A percentile compares a stretch with the other conserved stretches of the same genome.
phyloP scores from a whole-genome alignment of 2,329 filamentous ascomycete genomes.

The Cladophialophora bantiana region DNA sequence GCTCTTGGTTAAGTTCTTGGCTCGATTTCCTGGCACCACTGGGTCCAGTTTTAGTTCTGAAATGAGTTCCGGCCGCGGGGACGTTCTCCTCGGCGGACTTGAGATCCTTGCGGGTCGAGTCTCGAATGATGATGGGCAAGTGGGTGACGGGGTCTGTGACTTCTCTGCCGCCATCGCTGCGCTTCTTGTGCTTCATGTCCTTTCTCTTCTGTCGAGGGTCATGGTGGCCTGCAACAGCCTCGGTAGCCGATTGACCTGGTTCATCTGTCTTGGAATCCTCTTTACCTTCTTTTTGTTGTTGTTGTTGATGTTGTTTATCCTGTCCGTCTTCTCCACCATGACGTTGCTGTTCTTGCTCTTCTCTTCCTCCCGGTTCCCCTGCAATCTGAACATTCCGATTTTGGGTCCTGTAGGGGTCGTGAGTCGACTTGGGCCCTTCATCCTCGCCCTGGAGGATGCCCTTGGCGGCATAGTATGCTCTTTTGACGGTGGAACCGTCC shows the following conservation, averaged over 20 bases:
- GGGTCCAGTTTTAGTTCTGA: conserved; percentile 54
- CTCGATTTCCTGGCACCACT: conserved; percentile 54
- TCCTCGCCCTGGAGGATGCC: conserved; percentile 37
- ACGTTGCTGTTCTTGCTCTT: conserved; percentile 9
- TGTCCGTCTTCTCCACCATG: conserved; percentile 5
- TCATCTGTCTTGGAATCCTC: conserved; percentile 16
- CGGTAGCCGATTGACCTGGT: conserved; percentile 35
- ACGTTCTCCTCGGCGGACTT: conserved; percentile 56
- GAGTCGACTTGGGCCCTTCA: conserved; percentile 13
- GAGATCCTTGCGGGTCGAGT: conserved; percentile 70
- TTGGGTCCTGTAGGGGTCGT: conserved; percentile 36
- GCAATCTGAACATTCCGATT: conserved; percentile 32
- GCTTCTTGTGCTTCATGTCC: conserved; percentile 56
- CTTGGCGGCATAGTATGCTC: conserved; percentile 39
- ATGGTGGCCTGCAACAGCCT: conserved; percentile 34
- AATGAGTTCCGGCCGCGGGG: conserved; percentile 49
- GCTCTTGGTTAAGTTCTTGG: conserved; percentile 53
- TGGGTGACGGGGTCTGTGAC: conserved; percentile 78
- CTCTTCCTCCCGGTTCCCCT: conserved; percentile 1
- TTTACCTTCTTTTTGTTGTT: conserved; percentile 10
- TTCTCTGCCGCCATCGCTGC: conserved; percentile 60
- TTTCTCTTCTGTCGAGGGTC: conserved; percentile 58
- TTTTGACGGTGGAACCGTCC: conserved; percentile 31
- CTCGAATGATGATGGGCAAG: conserved; percentile 71
- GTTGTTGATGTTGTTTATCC: conserved; percentile 13